A percentile compares a stretch with the other conserved stretches of the same genome.
Evolutionary conservation across 352 stramenopile species (phyloP).

Genomic region (Blastocystis sp.): DNA sequence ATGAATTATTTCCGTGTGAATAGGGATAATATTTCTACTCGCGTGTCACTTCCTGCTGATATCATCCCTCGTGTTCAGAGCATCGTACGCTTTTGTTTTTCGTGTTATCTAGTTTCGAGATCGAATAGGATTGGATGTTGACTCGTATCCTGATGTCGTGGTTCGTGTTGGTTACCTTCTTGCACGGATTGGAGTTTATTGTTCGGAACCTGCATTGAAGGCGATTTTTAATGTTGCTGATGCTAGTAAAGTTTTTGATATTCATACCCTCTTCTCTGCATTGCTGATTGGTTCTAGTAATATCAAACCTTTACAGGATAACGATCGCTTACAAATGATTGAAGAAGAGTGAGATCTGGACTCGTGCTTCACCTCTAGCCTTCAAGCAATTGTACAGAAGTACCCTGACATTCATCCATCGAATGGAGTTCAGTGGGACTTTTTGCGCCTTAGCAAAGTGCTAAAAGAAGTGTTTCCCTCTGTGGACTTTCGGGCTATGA

Average conservation of each 20-base stretch:
- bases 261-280: not conserved
- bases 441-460: not conserved
- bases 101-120: not conserved
- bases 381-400: not conserved
- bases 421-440: not conserved
- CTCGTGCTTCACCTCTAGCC: not conserved
- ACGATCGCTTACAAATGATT: not conserved
- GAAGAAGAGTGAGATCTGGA: not conserved
- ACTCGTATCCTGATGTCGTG: not conserved
- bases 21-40: not conserved
- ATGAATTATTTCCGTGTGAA: not conserved
- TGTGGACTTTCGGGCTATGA: not conserved
- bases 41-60: not conserved
- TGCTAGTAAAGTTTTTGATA: not conserved
- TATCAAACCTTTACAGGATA: too few relatives aligned
- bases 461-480: not conserved
- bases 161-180: not conserved
- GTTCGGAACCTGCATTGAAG: not conserved
- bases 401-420: not conserved
- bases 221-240: not conserved
- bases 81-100: not conserved
- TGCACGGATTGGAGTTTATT: not conserved
- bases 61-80: not conserved
- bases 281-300: not conserved
- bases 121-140: not conserved